Base-by-base conservation (phyloP, 352 stramenopile genomes). In the Peronospora belbahrii region DNA sequence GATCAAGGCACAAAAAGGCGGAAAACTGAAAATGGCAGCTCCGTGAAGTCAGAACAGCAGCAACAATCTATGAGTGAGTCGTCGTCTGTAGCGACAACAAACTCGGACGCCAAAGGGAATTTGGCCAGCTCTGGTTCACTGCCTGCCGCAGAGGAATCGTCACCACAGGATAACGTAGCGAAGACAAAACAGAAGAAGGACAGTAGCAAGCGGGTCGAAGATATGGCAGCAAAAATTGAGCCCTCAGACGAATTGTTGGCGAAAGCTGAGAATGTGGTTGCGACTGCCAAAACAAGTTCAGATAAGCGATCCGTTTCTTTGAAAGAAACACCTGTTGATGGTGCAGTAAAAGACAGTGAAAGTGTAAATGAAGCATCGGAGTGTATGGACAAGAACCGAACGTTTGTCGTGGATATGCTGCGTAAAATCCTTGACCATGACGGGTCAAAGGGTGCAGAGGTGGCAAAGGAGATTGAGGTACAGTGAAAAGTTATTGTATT, bases 381-480 rank as follows among this genome's bases (percentile, higher is more conserved):
- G 18, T 56, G 70, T 13, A 39, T 74, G 15, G 72, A 88, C 52
- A 75, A 81, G 53, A 74, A 73, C 25, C 65, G 77, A 23, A 56
- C 62, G 28, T 65, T 64, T 5, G 84, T 81, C 44, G 67, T 85
- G 14, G 74, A 83, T 7, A 85, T 86, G 74, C 62, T 88, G 38
- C 74, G 73, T 39, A 68, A 74, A 20, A 64, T 77, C 8, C 50
- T 88, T n/a, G 60, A 68, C 11, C 42, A 64, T 4, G 65, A 70
- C 32, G 70, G 72, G 13, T 38, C 62, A 17, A 46, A 52, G 11
- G 60, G 70, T 33, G 42, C 42, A 8, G 54, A 80, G 10, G 44
- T 87, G 25, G 70, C 77, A n/a, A 70, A 70, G 7, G 70, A 85
- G 42, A 87, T 90, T 42, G 78, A 90, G 67, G 76, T 86, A 45